Base-by-base conservation (phyloP, 1,284 basidiomycete genomes). In the Boletus hoseneyae region DNA sequence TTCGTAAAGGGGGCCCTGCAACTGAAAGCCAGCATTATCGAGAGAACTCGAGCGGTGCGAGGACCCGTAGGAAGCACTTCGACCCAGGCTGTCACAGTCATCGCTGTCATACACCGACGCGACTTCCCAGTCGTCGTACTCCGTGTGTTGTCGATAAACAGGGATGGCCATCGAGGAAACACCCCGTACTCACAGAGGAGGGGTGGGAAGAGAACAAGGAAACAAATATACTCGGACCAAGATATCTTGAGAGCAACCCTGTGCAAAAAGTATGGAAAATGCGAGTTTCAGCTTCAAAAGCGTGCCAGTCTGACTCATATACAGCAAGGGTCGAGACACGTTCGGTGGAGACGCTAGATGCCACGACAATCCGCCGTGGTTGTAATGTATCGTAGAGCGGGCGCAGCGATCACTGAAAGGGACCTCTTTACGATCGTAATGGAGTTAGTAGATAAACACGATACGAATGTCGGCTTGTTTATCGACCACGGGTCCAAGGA, bases 91-190 rank as follows among this genome's bases (percentile, higher is more conserved):
- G 33, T 54, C 54, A 51, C 64, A 54, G 46, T 64, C 64, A 53
- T 64, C 62, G 45, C 64, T 64, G 41, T 55, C 48, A 42, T 64
- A 64, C 30, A 62, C 51, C 35, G 62, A 64, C 18, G 63, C 62
- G 45, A 67, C 51, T 50, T 64, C 62, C 62, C 62, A 64, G 51
- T 64, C 62, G 32, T 62, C 54, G 37, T 56, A 45, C 35, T 44
- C 19, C 23, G 45, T 18, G 33, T 64, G 67, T 38, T 64, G 64
- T 37, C 62, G 61, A 39, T 51, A 64, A 16, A 64, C 23, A 15
- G 62, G 62, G 30, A 64, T 65, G 34, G 47, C 19, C 61, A 63
- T 63, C 36, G 21, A 36, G 21, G 27, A 30, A 27, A n/a, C 15
- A 37, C 33, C 12, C 46, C 47, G 30, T 16, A 6, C 46, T 45